Evolutionary conservation across 2,329 filamentous ascomycete genomes (phyloP).

Genomic region (Trichoderma simmonsii): DNA sequence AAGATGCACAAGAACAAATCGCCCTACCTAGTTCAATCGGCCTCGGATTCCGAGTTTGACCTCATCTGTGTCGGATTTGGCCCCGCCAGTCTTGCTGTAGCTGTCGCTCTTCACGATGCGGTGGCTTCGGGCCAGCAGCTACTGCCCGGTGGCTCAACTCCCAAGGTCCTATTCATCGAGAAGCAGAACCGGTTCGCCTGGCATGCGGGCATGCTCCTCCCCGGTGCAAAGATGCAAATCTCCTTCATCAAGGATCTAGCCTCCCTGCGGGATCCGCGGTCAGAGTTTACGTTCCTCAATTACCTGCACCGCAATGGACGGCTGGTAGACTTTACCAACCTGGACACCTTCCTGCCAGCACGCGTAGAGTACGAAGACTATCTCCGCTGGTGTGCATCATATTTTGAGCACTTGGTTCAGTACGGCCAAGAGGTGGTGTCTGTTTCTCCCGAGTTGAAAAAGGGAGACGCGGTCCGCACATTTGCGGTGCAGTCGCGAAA

Average conservation of each 20-base stretch:
- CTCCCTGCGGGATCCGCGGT: constrained; percentile 80
- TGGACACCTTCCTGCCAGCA: constrained; percentile 82
- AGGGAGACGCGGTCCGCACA: constrained; percentile 49
- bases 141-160: constrained; percentile 42
- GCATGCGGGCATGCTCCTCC: constrained; percentile 94
- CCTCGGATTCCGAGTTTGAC: constrained; percentile 68
- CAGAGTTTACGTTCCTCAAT: constrained; percentile 92
- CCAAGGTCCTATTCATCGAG: constrained; percentile 84
- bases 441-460: constrained; percentile 55
- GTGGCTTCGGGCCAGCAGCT: constrained; percentile 50
- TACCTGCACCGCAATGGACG: constrained; percentile 80
- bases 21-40: constrained; percentile 46
- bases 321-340: constrained; percentile 87
- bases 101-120: constrained; percentile 83
- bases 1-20: constrained; percentile 19
- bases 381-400: constrained; percentile 83
- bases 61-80: constrained; percentile 90
- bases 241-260: constrained; percentile 96
- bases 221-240: constrained; percentile 94
- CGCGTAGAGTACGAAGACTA: constrained; percentile 93
- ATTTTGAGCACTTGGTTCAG: constrained; percentile 69
- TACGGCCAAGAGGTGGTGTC: constrained; percentile 77
- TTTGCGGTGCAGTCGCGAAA: constrained; percentile 69
- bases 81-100: constrained; percentile 84
- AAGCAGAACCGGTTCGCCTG: constrained; percentile 80